Conservation (phyloP, 352 stramenopile species). For the Blastocystis sp. region DNA sequence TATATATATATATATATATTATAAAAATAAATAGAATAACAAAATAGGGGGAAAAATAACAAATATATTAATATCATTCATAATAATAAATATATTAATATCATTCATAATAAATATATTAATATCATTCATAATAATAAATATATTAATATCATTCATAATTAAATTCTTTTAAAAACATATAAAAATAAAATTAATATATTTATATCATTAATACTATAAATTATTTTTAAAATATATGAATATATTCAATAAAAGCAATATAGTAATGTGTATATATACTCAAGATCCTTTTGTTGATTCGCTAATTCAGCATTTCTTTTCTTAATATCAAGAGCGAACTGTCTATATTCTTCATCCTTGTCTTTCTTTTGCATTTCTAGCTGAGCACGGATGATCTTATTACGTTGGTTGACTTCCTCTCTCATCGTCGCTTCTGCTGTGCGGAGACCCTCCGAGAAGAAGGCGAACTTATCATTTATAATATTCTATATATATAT, state of each 20-base stretch:
- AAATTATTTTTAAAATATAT: no score
- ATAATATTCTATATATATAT: conserved; percentile 65
- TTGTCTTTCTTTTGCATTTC: conserved; percentile 75
- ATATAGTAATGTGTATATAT: background rate
- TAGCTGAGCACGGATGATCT: conserved; percentile 55
- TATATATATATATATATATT: no score
- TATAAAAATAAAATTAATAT: no score
- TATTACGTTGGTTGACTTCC: conserved; percentile 76
- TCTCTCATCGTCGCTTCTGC: conserved; percentile 83
- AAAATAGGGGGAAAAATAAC: no score
- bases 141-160: no score
- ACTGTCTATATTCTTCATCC: conserved; percentile 74
- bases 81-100: no score
- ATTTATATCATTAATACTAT: no score
- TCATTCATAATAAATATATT: background rate
- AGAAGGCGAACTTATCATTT: conserved; percentile 91
- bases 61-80: no score
- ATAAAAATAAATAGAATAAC: no score
- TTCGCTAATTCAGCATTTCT: conserved; percentile 57
- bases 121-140: background rate
- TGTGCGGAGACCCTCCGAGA: conserved; percentile 85
- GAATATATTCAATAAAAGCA: no score
- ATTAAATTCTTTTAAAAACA: no score
- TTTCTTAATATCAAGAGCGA: conserved; percentile 71
- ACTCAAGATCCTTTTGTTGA: conserved; percentile 13